Evolutionary conservation across 768 basidiomycete species (phyloP), one percentile per base, ranked within the genome.

Genomic region (Lyophyllum semitale): DNA sequence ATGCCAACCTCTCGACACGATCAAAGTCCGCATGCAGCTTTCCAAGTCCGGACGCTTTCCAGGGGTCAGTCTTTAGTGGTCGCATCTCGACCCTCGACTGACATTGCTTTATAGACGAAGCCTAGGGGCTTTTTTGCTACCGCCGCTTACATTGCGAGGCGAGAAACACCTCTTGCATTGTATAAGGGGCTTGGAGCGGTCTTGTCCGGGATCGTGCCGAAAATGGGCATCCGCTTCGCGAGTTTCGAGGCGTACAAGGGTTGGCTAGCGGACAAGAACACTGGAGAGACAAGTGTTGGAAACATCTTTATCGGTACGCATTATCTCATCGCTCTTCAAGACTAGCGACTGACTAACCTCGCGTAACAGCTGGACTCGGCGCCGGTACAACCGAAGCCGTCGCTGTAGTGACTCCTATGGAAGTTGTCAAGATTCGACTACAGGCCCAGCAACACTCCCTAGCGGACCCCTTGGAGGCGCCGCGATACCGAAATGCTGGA

Each of bases 11-110:
- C 85, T 98, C 41, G 97, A 99, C 70, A 98, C 97, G 23, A 98
- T 98, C 80, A 98, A 98, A 77, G 96, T 98, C 63, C 93, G 97
- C n/a, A 99, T 99, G 97, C 97, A 99, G 76, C 86, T 99, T 53
- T 92, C 91, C 55, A 85, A 77, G 72, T 88, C 94, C 9, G 85
- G 94, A 30, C 76, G 78, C 53, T 70, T 79, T 38, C 84, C 91
- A 49, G 97, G 97, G 44, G 97, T 98, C 72, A 68, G 91, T 88
- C 20, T 32, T 22, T 35, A 44, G 6, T 20, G 25, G 17, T 35
- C 27, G 23, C 29, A 26, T 27, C 5, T 20, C 30, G 18, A 29
- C 15, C 29, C n/a, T 17, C 45, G 26, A 38, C 54, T 61, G 29
- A 62, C 38, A 26, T 20, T 20, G n/a, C 22, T 30, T 23, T 46